Base-by-base conservation (phyloP, 768 basidiomycete genomes). In the Imleria badia region DNA sequence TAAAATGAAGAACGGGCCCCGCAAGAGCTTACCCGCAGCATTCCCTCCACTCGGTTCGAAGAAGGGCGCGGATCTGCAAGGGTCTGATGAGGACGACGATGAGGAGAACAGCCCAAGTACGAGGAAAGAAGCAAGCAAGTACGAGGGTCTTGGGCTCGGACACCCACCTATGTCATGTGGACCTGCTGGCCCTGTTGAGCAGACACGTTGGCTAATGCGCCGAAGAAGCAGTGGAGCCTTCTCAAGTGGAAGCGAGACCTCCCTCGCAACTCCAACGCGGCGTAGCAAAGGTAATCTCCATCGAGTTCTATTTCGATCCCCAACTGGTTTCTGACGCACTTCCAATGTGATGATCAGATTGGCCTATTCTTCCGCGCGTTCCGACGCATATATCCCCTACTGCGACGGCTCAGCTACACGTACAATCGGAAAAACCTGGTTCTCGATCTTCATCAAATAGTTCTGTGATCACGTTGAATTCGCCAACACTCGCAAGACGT, bases 181-280 rank as follows among this genome's bases (percentile, higher is more conserved):
- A 48, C 68, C 66, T 20, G 63, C 58, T 40, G 64, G 66, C 11
- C 70, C 74, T 6, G 67, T 78, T 11, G 70, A 76, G 34, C 75
- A 80, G 29, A 75, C 81, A 44, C 75, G 79, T 38, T 86, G 84
- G 83, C 66, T 91, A 30, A 81, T 87, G 79, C 80, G 90, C 13
- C 77, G 90, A 56, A 90, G 84, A 52, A 91, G 89, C 64, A 91
- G 89, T 59, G 89, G 89, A 14, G 86, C 87, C 2, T 89, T 90
- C 62, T 91, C 89, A 12, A 86, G 82, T 58, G 83, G 87, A 19
- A 87, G 88, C 60, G 88, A 91, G 23, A 73, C 76, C 15, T 83
- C 80, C 35, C 70, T 75, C 42, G 81, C 75, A 34, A 88, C 89
- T 17, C 87, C 88, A 39, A 89, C 87, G 29, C 75, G 84, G 60